Conservation (phyloP, 139 green algal species). For the Micractinium sp. region DNA sequence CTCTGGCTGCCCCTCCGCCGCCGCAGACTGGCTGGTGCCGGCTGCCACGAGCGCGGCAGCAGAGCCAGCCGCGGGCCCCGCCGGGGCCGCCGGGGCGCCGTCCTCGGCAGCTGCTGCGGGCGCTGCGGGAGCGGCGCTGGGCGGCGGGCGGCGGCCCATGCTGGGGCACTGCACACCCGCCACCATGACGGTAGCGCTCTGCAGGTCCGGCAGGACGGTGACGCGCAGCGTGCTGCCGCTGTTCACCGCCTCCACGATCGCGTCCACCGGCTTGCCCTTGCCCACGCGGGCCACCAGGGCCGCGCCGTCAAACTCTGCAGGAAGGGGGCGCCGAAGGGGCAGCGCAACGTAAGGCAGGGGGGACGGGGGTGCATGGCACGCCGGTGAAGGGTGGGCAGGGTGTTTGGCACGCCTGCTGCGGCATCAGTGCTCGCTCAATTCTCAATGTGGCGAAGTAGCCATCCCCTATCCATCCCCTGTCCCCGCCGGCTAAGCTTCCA, state of each 20-base stretch:
- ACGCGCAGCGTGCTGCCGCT: constrained; percentile 82
- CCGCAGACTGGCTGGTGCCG: constrained; percentile 7
- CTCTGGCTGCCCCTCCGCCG: constrained; percentile 62
- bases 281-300: constrained; percentile 68
- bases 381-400: too few relatives aligned
- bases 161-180: constrained; percentile 84
- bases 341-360: too few relatives aligned
- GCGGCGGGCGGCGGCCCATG: constrained; percentile 67
- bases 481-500: too few relatives aligned
- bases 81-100: not conserved
- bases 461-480: too few relatives aligned
- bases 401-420: too few relatives aligned
- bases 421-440: too few relatives aligned
- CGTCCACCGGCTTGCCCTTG: constrained; percentile 81
- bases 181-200: constrained; percentile 73
- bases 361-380: too few relatives aligned
- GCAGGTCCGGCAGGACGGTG: constrained; percentile 74
- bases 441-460: too few relatives aligned
- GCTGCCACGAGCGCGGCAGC: constrained; percentile 32
- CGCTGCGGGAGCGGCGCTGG: constrained; percentile 17
- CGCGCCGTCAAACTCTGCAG: constrained; percentile 59
- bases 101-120: constrained; percentile 18
- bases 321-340: too few relatives aligned
- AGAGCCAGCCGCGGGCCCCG: not conserved
- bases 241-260: constrained; percentile 86